phyloP scores from a whole-genome alignment of 2,329 filamentous ascomycete genomes.

The Pseudogymnoascus sp. region DNA sequence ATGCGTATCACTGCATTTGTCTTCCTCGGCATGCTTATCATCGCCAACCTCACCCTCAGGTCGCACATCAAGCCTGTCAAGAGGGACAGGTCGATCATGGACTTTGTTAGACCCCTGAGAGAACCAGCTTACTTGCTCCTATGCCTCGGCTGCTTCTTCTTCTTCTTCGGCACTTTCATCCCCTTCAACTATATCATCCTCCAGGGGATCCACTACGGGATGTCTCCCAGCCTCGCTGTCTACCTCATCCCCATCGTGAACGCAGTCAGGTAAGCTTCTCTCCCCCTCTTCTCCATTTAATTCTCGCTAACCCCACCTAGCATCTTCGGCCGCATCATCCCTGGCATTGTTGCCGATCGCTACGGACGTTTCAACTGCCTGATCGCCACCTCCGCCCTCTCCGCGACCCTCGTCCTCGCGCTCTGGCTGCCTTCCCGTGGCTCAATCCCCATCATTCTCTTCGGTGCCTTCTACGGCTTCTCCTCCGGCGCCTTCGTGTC shows the following conservation, averaged over 20 bases:
- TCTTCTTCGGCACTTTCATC: constrained; percentile 45
- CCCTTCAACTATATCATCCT: constrained; percentile 41
- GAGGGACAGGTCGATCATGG: constrained; percentile 27
- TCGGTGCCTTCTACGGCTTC: constrained; percentile 62
- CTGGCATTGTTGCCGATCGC: constrained; percentile 45
- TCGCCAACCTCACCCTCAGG: constrained; percentile 45
- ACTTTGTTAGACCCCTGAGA: constrained; percentile 31
- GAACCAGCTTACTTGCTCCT: constrained; percentile 33
- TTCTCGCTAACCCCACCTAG: constrained; percentile 21
- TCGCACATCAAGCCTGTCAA: constrained; percentile 39
- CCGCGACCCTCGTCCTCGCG: constrained; percentile 40
- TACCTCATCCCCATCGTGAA: constrained; percentile 50
- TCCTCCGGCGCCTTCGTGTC: constrained; percentile 58
- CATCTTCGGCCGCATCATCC: constrained; percentile 48
- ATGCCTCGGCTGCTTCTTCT: constrained; percentile 34
- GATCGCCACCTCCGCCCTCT: constrained; percentile 38
- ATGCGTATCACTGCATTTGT: constrained; percentile 49
- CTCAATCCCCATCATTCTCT: constrained; percentile 53
- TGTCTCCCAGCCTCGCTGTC: constrained; percentile 37
- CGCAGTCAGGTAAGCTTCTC: constrained; percentile 32
- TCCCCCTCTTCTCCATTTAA: constrained; percentile 8
- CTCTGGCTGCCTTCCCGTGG: constrained; percentile 45
- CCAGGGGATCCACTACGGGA: constrained; percentile 35
- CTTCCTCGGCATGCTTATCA: constrained; percentile 43
- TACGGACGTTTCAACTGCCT: constrained; percentile 47